Evolutionary conservation across 2,329 filamentous ascomycete species (phyloP), one percentile per base, ranked within the genome.

Genomic region (Sporothrix variecibatus): DNA sequence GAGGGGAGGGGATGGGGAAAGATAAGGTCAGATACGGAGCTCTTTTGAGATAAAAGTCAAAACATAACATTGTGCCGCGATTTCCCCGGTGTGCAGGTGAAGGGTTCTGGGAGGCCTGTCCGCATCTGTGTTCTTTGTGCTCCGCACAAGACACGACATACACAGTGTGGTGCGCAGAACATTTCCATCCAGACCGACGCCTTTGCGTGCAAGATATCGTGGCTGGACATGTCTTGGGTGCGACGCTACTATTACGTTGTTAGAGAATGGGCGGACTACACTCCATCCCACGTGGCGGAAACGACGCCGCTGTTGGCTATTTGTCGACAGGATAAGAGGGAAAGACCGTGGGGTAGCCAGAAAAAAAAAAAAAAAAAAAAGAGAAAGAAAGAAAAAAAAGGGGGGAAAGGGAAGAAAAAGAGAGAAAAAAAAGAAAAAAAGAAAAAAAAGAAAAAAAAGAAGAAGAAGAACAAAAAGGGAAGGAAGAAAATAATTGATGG

Each of bases 11-110:
- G 23, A 28, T 28, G 11, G 23, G 51, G 28, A 23, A 53, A 69
- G 65, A 53, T 49, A 49, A 69, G 65, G 65, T 20, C 51, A n/a
- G 40, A 49, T 67, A 49, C 60, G 28, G 17, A 49, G 43, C 15
- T 20, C 15, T 20, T 15, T 4, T 15, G 4, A 49, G 43, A 20
- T 20, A 49, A 49, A 17, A 43, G 9, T 12, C 40, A 43, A 15
- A 2, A 34, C 34, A 34, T 3, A 34, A 8, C 34, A 34, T 34
- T 3, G 7, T 34, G 15, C 17, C 43, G 43, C 12, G 3, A 12
- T 46, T 3, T 46, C 43, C 2, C 43, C 43, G 11, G 15, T 46
- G 43, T 12, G 3, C 11, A 43, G 43, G 43, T 49, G 15, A 49
- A 17, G 43, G 15, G 4, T 49, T 12, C 3, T 20, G 43, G 43